Percentiles rank a stretch among this genome's conserved stretches.
phyloP scores from a whole-genome alignment of 148 eudicot species.

The Cornus kousa region DNA sequence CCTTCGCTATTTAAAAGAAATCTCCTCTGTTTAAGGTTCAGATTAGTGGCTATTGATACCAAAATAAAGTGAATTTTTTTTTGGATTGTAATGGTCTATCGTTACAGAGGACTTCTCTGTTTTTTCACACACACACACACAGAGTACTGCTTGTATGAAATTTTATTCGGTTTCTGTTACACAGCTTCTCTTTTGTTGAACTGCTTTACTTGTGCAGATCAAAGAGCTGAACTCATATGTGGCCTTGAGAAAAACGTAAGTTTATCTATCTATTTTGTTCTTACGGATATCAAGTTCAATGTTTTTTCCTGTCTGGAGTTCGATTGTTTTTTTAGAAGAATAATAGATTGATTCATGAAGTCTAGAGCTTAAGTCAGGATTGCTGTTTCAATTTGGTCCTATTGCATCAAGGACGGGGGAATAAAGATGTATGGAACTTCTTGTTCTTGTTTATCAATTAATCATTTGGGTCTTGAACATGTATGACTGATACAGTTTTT shows the following conservation, averaged over 20 bases:
- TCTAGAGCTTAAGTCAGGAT: neutral
- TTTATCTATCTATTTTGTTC: slow-evolving; percentile 14
- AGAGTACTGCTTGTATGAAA: neutral
- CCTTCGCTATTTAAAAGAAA: neutral
- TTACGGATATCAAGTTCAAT: neutral
- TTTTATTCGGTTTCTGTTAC: slow-evolving; percentile 5
- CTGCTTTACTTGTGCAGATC: slow-evolving; percentile 54
- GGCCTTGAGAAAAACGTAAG: slow-evolving; percentile 91
- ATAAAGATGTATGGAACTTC: neutral
- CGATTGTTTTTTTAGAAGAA: neutral
- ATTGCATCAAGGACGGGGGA: neutral
- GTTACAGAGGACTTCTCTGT: neutral
- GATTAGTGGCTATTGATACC: neutral
- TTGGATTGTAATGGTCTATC: neutral
- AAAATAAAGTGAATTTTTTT: neutral
- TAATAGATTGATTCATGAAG: neutral
- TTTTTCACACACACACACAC: neutral
- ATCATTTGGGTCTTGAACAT: neutral
- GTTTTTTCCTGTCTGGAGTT: neutral
- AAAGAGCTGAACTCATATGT: slow-evolving; percentile 94
- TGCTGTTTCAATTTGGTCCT: neutral
- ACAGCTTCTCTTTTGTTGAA: neutral
- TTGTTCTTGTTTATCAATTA: neutral
- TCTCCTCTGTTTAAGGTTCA: neutral
- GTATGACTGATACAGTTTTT: neutral